Conservation (phyloP, 768 basidiomycete species). For the Phanerodontia chrysosporium region DNA sequence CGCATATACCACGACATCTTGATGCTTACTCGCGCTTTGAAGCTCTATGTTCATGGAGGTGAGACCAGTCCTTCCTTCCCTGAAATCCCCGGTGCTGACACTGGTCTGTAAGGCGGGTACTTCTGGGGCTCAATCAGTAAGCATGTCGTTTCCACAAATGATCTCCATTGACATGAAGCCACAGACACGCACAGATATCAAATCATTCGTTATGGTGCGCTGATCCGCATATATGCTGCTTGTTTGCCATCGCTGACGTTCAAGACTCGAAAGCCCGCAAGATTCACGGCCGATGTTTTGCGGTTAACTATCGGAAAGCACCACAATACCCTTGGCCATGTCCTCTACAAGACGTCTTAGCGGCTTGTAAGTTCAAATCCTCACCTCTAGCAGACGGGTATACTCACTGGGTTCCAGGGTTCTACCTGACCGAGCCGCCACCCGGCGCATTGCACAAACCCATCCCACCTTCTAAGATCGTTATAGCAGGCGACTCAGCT, state of each 20-base stretch:
- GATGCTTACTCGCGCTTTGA: not conserved
- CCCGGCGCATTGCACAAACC: slow-evolving; percentile 57
- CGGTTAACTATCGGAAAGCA: slow-evolving; percentile 62
- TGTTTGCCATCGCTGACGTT: not conserved
- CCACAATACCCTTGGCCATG: slow-evolving; percentile 86
- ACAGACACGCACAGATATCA: slow-evolving; percentile 60
- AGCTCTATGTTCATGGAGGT: slow-evolving; percentile 70
- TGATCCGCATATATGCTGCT: not conserved
- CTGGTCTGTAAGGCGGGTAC: slow-evolving; percentile 43
- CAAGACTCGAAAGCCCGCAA: slow-evolving; percentile 51
- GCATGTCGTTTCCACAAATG: slow-evolving; percentile 13
- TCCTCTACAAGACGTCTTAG: slow-evolving; percentile 70
- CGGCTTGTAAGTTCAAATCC: slow-evolving; percentile 49
- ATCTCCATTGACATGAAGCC: not conserved
- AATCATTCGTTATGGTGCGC: slow-evolving; percentile 49
- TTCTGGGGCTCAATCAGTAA: slow-evolving; percentile 64
- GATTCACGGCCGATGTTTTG: slow-evolving; percentile 64
- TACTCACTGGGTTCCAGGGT: slow-evolving; percentile 34
- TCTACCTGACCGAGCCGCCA: slow-evolving; percentile 74
- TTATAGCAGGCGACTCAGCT: slow-evolving; percentile 77
- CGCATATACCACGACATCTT: not conserved
- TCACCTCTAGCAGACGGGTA: not conserved
- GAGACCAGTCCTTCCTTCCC: not conserved
- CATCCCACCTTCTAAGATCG: slow-evolving; percentile 61
- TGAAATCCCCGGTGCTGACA: not conserved